These are phyloP conservation scores for Hypholoma sublateritium DNA, from an alignment of 768 basidiomycete species.

Conservation along the genomic window DNA sequence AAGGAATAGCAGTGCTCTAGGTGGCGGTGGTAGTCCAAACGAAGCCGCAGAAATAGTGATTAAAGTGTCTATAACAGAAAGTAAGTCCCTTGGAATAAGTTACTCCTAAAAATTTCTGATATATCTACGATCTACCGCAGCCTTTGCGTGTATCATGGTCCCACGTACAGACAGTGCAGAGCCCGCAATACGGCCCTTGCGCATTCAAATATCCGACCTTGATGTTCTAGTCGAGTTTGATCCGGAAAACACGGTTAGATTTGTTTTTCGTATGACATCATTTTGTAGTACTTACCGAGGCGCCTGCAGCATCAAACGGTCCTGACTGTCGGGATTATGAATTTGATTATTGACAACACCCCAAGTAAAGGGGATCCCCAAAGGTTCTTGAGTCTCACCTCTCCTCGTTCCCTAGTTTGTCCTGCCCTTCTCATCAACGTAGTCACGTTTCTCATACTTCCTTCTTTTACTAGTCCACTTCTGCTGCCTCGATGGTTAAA, in stretches of 20 bases:
- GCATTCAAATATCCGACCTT: constrained; percentile 60
- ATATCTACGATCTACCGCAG: constrained; percentile 12
- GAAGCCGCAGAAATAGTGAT: constrained; percentile 43
- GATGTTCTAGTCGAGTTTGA: constrained; percentile 65
- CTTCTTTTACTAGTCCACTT: constrained; percentile 34
- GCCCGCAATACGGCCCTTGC: constrained; percentile 43
- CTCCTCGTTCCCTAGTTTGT: constrained; percentile 59
- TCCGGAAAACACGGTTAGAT: constrained; percentile 65
- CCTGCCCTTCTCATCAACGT: neutral
- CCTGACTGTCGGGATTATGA: constrained; percentile 61
- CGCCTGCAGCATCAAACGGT: constrained; percentile 64
- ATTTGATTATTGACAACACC: constrained; percentile 55
- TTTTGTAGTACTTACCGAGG: neutral
- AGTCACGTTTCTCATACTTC: neutral
- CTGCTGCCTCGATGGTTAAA: constrained; percentile 54
- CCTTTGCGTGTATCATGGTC: constrained; percentile 45
- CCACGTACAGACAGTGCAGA: constrained; percentile 39
- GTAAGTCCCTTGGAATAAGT: constrained; percentile 30
- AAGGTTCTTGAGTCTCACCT: constrained; percentile 54
- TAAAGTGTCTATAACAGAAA: constrained; percentile 39
- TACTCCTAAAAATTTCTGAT: neutral
- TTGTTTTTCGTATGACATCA: neutral
- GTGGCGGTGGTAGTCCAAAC: constrained; percentile 24
- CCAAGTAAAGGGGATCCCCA: constrained; percentile 30
- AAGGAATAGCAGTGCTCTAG: constrained; percentile 39